Base-by-base conservation (phyloP, 2,329 filamentous ascomycete species). In the Lecanicillium sp. region DNA sequence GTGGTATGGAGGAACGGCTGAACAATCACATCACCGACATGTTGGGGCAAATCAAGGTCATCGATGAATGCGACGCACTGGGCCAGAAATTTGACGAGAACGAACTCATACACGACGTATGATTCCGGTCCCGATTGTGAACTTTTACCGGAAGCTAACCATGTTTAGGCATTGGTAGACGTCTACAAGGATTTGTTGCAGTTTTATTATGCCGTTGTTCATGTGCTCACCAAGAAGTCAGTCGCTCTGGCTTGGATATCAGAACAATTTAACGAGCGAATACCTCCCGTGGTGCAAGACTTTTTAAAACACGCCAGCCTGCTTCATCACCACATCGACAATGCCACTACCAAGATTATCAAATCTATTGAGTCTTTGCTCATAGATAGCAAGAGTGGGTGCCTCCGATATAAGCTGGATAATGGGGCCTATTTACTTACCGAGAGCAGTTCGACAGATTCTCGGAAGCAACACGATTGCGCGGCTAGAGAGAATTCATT, bases 221-320 rank as follows among this genome's bases (percentile, higher is more conserved):
- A 36, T 15, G 30, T 44, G 5, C 30, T 44, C 10, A 36, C 17
- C 23, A 29, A 29, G 14, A 27, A 40, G 24, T 27, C 23, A 3
- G n/a, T 40, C 12, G 23, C 26, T 10, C 19, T 33, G 35, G 36
- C 44, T 12, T 47, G 35, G 44, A 47, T 41, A 21, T 33, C 44
- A n/a, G 44, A 47, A 24, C 36, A 47, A 19, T 33, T 47, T 27
- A 32, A 47, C 20, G 44, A 39, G 27, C 44, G 44, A 23, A 47
- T 47, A 7, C 36, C 44, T 30, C 36, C 36, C 12, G 36, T 40
- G 24, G 44, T 47, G 3, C 17, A 39, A 15, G 36, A 41, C 15
- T 47, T 47, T 32, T 36, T 47, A 2, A 37, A 29, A 19, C 36
- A 47, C 20, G 26, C 26, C 17, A 21, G 12, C 19, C 44, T 32